Conservation (phyloP, 768 basidiomycete species). For the Piloderma croceum region DNA sequence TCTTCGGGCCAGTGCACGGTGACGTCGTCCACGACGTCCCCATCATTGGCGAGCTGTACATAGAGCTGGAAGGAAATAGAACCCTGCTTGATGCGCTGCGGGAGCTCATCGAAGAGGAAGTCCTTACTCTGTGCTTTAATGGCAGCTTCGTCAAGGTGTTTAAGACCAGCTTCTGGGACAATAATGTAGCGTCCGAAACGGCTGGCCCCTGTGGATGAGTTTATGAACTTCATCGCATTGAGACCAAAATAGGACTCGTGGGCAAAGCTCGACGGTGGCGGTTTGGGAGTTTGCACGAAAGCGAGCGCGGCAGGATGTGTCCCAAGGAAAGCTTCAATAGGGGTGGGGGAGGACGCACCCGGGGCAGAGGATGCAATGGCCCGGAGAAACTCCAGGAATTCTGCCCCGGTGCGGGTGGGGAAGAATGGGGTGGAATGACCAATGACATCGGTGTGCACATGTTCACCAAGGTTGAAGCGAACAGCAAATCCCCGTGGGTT, state of each 20-base stretch:
- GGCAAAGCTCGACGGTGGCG: conserved; percentile 12
- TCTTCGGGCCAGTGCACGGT: conserved; percentile 19
- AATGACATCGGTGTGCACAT: conserved; percentile 17
- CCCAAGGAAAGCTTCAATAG: conserved; percentile 10
- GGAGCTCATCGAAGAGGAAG: conserved; percentile 18
- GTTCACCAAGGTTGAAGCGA: conserved; percentile 14
- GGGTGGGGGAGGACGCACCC: no score
- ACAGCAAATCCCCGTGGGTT: conserved; percentile 16
- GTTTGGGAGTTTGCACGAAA: conserved; percentile 17
- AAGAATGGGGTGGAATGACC: conserved; percentile 13
- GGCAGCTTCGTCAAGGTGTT: conserved; percentile 13
- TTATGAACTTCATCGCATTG: conserved; percentile 17
- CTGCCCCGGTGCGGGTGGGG: conserved; percentile 13
- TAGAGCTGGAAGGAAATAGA: conserved; percentile 14
- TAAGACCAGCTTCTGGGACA: conserved; percentile 13
- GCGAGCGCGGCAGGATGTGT: conserved; percentile 13
- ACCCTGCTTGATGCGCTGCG: conserved; percentile 8
- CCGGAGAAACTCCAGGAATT: conserved; percentile 15
- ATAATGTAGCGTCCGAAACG: conserved; percentile 15
- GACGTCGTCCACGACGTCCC: conserved; percentile 14
- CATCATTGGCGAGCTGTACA: conserved; percentile 16
- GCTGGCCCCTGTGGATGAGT: conserved; percentile 7
- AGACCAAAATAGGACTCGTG: conserved; percentile 14
- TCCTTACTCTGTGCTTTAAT: conserved; percentile 10
- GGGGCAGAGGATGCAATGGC: no score